Evolutionary conservation across 2,329 filamentous ascomycete species (phyloP).

Genomic region (Colletotrichum trifolii): DNA sequence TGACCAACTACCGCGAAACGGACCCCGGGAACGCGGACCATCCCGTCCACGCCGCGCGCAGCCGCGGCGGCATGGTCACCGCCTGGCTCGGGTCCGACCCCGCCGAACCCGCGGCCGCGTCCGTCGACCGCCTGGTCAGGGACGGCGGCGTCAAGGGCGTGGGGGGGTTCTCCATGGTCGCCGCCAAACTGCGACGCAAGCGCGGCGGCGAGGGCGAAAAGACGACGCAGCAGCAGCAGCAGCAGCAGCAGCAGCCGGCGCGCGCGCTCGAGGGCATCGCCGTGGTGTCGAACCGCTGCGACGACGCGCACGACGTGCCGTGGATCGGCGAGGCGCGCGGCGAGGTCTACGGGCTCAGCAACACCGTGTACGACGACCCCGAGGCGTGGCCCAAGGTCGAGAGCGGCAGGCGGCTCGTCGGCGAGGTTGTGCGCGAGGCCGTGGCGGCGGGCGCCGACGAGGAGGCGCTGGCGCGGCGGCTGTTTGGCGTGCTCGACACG

Average conservation of each 20-base stretch:
- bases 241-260: constrained; percentile 9
- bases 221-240: background rate
- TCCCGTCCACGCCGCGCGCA: constrained; percentile 65
- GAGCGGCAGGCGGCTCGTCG: constrained; percentile 60
- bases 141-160: constrained; percentile 68
- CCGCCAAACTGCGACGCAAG: constrained; percentile 64
- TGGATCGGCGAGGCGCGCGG: constrained; percentile 65
- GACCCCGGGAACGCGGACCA: constrained; percentile 60
- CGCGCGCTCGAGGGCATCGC: constrained; percentile 60
- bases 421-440: constrained; percentile 54
- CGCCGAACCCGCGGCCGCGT: constrained; percentile 59
- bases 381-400: constrained; percentile 71
- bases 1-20: constrained; percentile 75
- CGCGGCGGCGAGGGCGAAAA: constrained; percentile 16
- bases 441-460: constrained; percentile 51
- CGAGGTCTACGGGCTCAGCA: constrained; percentile 70
- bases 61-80: constrained; percentile 72
- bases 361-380: constrained; percentile 66
- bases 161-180: constrained; percentile 75
- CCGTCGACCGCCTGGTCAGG: constrained; percentile 63
- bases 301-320: constrained; percentile 64
- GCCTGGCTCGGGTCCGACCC: constrained; percentile 67
- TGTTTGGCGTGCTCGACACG: constrained; percentile 67
- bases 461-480: constrained; percentile 58
- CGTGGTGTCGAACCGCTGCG: constrained; percentile 71